Evolutionary conservation across 2,329 filamentous ascomycete genomes (phyloP).

Genomic region (Ilyonectria destructans): DNA sequence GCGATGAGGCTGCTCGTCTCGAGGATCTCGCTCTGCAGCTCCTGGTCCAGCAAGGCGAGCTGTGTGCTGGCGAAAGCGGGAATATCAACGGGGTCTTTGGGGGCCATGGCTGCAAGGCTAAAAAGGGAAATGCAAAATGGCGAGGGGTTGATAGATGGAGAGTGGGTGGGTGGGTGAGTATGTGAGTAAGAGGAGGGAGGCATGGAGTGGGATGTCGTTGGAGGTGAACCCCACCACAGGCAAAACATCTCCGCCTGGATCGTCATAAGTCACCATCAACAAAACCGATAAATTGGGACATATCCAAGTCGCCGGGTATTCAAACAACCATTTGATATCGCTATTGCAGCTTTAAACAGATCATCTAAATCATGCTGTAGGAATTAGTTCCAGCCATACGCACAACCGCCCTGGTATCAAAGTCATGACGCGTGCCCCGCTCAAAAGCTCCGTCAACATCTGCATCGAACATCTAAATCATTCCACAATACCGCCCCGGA

Average conservation of each 20-base stretch:
- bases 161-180: neutral
- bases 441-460: slow-evolving; percentile 12
- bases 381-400: slow-evolving; percentile 21
- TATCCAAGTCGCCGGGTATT: neutral
- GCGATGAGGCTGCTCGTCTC: slow-evolving; percentile 80
- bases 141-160: neutral
- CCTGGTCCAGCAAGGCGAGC: slow-evolving; percentile 78
- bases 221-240: slow-evolving; percentile 43
- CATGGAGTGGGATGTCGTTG: slow-evolving; percentile 34
- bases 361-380: neutral
- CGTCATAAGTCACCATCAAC: slow-evolving; percentile 4
- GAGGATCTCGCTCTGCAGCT: slow-evolving; percentile 81
- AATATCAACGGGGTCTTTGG: slow-evolving; percentile 70
- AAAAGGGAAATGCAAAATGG: neutral
- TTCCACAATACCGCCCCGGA: neutral
- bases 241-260: slow-evolving; percentile 11
- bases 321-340: no score
- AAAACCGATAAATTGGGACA: no score
- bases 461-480: slow-evolving; percentile 11
- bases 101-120: slow-evolving; percentile 51
- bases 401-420: slow-evolving; percentile 28
- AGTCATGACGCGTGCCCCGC: slow-evolving; percentile 17
- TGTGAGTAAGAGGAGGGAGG: slow-evolving; percentile 25
- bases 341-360: neutral
- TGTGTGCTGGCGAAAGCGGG: slow-evolving; percentile 80